phyloP scores from a whole-genome alignment of 2,329 filamentous ascomycete genomes.

The Aspergillus pseudotamarii region DNA sequence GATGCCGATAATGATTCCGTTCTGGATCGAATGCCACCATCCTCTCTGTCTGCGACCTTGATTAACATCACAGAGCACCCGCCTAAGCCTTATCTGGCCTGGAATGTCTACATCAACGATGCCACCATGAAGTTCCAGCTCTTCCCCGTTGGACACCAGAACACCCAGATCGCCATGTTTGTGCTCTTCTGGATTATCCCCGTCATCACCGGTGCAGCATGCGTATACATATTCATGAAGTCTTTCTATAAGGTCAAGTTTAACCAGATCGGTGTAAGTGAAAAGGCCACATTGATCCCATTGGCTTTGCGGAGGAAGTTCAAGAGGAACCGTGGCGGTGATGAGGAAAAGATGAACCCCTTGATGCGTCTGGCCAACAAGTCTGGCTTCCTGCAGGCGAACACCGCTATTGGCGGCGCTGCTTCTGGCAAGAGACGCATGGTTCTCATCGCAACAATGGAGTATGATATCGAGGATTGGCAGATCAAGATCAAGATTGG shows the following conservation, averaged over 20 bases:
- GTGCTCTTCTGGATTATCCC: constrained; percentile 59
- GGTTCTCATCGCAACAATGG: constrained; percentile 70
- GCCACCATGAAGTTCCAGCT: constrained; percentile 58
- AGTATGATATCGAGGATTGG: constrained; percentile 73
- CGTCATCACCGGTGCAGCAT: constrained; percentile 51
- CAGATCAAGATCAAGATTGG: constrained; percentile 72
- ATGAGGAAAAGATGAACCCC: constrained; percentile 35
- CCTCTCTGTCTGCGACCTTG: constrained; percentile 56
- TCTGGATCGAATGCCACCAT: constrained; percentile 65
- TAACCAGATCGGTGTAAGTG: constrained; percentile 59
- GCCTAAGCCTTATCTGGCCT: constrained; percentile 58
- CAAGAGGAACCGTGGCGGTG: constrained; percentile 28
- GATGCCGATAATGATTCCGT: constrained; percentile 64
- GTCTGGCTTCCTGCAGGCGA: constrained; percentile 42
- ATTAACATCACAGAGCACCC: constrained; percentile 63
- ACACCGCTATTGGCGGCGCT: constrained; percentile 35
- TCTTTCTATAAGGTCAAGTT: constrained; percentile 67
- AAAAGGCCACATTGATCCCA: constrained; percentile 49
- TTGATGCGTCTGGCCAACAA: constrained; percentile 39
- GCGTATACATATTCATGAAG: constrained; percentile 61
- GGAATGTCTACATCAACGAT: constrained; percentile 60
- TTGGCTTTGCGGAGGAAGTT: constrained; percentile 40
- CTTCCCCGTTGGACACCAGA: constrained; percentile 34
- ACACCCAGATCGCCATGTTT: constrained; percentile 53
- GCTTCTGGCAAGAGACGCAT: constrained; percentile 47